Base-by-base conservation (phyloP, 768 basidiomycete species). In the Boletus sensibilis region DNA sequence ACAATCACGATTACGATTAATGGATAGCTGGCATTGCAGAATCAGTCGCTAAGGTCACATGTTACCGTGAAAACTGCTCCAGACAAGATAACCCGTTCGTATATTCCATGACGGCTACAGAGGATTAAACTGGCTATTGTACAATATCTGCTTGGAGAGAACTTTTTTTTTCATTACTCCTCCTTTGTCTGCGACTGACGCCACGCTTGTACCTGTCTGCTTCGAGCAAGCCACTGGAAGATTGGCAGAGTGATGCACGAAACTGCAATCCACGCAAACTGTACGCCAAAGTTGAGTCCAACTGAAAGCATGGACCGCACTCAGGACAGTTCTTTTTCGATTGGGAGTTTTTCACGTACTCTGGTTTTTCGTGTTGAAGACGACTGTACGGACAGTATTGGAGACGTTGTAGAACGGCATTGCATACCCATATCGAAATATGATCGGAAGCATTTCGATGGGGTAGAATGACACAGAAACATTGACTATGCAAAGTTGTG, bases 341-440 rank as follows among this genome's bases (percentile, higher is more conserved):
- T 27, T n/a, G 37, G n/a, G 27, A 29, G 1, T 7, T 5, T 38
- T 13, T 31, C 11, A 75, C 82, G 37, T 56, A 86, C 85, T 66
- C 20, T 80, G 71, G 56, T 86, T 85, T 64, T 81, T 82, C 4
- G 86, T 87, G 37, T 79, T 73, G 60, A 91, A 89, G n/a, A 86
- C 67, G 53, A 91, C 75, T 25, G 82, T 75, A 20, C 89, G 77
- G 4, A 83, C 78, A 1, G 85, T 81, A 38, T 75, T 71, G 14
- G 84, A 82, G 29, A 90, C 75, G 61, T 90, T 87, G 67, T 87
- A 90, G 64, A 91, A 89, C 1, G 89, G 89, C 59, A 76, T 77
- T 0, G 81, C 87, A 59, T 83, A 87, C 1, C 87, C 90, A 56
- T 89, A 89, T 46, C 76, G 78, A 70, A 78, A 88, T 55, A 89